Evolutionary conservation across 768 basidiomycete species (phyloP), one percentile per base, ranked within the genome.

Genomic region (Suillus clintonianus): DNA sequence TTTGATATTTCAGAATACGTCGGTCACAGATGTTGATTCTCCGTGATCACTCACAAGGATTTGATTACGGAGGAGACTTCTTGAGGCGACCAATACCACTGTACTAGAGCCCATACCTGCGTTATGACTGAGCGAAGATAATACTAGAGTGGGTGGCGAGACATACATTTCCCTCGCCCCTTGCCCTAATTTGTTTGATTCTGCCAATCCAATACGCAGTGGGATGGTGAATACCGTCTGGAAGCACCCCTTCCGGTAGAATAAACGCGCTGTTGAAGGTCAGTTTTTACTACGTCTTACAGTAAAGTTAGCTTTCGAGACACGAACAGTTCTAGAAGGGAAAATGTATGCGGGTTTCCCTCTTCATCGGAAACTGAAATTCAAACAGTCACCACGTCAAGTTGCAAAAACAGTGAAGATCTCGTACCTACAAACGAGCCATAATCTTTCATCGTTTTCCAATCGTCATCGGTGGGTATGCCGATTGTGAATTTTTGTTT

Each of bases 11-110:
- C 6, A 57, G 56, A 41, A 41, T 2, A 24, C 14, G 30, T 27
- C 30, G 22, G 11, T 57, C 39, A 19, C 5, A 24, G 17, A 56
- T 15, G 37, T 56, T 4, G 9, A 39, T 24, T 41, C 5, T 41
- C 39, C 4, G 24, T 19, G 24, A 14, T 47, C 39, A 76, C 84
- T 62, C 61, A 86, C 85, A 87, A 85, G 2, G 83, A 81, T 36
- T 82, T 81, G 36, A 84, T 68, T 0, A 80, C 73, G 1, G 65
- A 66, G 0, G 75, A 74, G 0, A 84, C 81, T 41, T 89, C 87
- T n/a, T 73, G 56, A 0, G 80, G 77, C 1, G 81, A 78, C 72
- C 85, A 89, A 55, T 75, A 87, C 87, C 87, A 89, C 55, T 83
- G 79, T 0, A 89, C 79, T 11, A 65, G 70, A 0, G 76, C 79